Evolutionary conservation across 345 rosid species (phyloP), one percentile per base, ranked within the genome.

Genomic region (Microthlaspi erraticum): DNA sequence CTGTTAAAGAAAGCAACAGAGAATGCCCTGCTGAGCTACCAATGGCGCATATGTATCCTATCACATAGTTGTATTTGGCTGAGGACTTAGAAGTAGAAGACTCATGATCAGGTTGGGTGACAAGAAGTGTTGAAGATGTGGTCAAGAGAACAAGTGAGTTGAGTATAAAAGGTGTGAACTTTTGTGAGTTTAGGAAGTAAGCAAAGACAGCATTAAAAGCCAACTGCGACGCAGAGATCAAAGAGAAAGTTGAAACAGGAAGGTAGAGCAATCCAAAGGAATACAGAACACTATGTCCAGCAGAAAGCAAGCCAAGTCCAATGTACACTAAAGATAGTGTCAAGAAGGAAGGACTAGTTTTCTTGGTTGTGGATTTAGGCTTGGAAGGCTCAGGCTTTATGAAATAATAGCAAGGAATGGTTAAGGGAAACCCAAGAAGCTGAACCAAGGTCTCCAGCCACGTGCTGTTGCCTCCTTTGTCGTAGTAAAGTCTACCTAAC

Each of bases 371-470:
- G 64, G 37, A 3, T 43, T 64, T 65, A 31, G 20, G 46, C 34
- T 38, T 66, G 10, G 10, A 67, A 26, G 50, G 64, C 32, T n/a
- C 36, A 44, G 60, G 44, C 39, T 81, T 63, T 5, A 44, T 29
- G 64, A 32, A 63, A 66, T 50, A 73, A 26, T 82, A 81, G 61
- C 51, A 81, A 43, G 88, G 88, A 10, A 88, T 20, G 18, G 68
- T 78, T 64, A 86, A 37, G 5, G 83, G 85, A 75, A 88, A 84
- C 50, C 89, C 93, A 23, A 64, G 43, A 44, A 68, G 63, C 50
- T 84, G 91, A 20, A 77, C 80, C 3, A 84, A 74, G 4, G 91
- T 71, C 48, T 71, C 81, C 1, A 86, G 49, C 87, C 91, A 86
- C 43, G 72, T 78, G 81, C 89, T 81, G 26, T 67, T 80, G 18